These are phyloP conservation scores for Phytophthora cactorum DNA, from an alignment of 352 stramenopile species.

Conservation along the genomic window DNA sequence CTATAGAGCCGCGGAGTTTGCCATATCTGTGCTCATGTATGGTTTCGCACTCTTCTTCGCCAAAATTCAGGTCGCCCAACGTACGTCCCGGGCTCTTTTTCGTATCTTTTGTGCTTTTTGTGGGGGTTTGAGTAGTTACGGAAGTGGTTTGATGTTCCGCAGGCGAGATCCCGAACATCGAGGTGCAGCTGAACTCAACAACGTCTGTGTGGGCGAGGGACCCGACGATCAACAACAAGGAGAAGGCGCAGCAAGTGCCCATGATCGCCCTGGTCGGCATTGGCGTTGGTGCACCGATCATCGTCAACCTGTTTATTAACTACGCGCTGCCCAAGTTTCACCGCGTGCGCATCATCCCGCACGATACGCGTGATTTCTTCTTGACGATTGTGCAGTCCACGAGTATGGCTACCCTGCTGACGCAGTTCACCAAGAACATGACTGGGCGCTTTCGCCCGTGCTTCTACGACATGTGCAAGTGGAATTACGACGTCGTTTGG, in stretches of 20 bases:
- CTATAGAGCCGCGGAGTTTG: constrained; percentile 42
- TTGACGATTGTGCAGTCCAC: constrained; percentile 70
- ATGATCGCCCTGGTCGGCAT: constrained; percentile 56
- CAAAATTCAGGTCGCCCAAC: constrained; percentile 44
- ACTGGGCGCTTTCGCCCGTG: constrained; percentile 79
- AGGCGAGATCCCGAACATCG: constrained; percentile 63
- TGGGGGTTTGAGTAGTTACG: constrained; percentile 19
- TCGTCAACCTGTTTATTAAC: constrained; percentile 71
- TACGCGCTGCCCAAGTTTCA: constrained; percentile 66
- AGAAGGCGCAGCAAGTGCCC: constrained; percentile 63
- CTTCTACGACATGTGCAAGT: constrained; percentile 89
- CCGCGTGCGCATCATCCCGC: constrained; percentile 58
- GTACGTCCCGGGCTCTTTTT: constrained; percentile 19
- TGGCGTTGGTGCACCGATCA: constrained; percentile 45
- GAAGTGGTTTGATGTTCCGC: constrained; percentile 15
- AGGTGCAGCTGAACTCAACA: constrained; percentile 54
- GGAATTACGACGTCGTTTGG: constrained; percentile 72
- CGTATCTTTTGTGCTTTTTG: not conserved
- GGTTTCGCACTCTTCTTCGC: constrained; percentile 45
- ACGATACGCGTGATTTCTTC: constrained; percentile 84
- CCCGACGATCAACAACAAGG: constrained; percentile 62
- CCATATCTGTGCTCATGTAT: constrained; percentile 43
- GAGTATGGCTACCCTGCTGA: constrained; percentile 64
- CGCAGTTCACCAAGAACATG: constrained; percentile 85
- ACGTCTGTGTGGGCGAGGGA: constrained; percentile 60